Percentiles rank a stretch among this genome's conserved stretches.
phyloP scores from a whole-genome alignment of 73 alveolate species.

The Uronychia binucleata region DNA sequence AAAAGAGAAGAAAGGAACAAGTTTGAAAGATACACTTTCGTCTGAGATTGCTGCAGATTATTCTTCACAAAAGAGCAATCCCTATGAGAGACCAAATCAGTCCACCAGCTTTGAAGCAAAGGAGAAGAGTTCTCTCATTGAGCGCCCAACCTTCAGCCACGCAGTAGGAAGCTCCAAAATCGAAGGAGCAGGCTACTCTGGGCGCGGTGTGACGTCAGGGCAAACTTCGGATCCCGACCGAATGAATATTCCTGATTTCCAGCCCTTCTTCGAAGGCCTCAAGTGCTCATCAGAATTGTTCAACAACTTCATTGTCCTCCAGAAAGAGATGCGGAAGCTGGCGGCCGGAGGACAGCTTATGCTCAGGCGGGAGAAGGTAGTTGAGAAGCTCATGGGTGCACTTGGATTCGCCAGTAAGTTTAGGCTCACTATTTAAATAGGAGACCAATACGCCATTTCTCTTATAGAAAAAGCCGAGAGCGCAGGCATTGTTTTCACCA shows the following conservation, averaged over 20 bases:
- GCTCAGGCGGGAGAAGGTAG: not conserved
- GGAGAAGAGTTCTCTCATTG: not conserved
- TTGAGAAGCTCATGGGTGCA: not conserved
- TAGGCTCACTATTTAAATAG: not conserved
- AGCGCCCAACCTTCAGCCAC: not conserved
- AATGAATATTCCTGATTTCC: conserved; percentile 19
- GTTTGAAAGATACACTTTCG: no score
- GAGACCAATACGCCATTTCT: not conserved
- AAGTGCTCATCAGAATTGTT: not conserved
- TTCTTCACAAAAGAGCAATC: not conserved
- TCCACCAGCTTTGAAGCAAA: not conserved
- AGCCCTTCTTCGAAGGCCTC: conserved; percentile 15
- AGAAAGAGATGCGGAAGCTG: conserved; percentile 2
- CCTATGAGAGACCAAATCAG: not conserved
- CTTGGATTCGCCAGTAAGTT: conserved; percentile 1
- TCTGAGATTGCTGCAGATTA: not conserved
- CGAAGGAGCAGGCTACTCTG: not conserved
- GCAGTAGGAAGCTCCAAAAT: conserved; percentile 2
- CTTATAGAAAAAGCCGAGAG: conserved; percentile 11
- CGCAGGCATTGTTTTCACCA: conserved; percentile 20
- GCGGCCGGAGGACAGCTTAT: conserved; percentile 28
- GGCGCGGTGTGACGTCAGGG: not conserved
- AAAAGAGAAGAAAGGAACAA: not conserved
- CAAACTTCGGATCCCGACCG: not conserved
- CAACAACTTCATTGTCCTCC: conserved; percentile 8